These are phyloP conservation scores for Cytospora paraplurivora DNA, from an alignment of 2,329 filamentous ascomycete species.

Conservation along the genomic window DNA sequence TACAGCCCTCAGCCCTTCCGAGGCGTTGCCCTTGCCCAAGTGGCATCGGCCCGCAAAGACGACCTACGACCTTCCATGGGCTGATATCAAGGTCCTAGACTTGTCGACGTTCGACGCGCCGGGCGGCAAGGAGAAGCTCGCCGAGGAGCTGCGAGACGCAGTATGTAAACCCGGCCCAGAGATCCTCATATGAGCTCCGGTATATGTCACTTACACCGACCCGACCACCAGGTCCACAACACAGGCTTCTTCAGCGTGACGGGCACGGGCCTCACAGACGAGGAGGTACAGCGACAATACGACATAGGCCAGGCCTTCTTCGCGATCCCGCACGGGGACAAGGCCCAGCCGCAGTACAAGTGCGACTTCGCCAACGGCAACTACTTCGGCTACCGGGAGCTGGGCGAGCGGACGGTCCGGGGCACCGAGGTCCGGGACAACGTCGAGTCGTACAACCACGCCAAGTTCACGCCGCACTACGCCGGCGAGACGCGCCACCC, in stretches of 20 bases:
- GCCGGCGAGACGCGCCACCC: conserved; percentile 40
- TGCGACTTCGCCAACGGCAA: conserved; percentile 47
- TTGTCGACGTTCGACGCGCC: conserved; percentile 50
- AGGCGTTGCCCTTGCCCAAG: conserved; percentile 30
- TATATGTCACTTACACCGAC: background rate
- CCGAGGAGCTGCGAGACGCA: conserved; percentile 54
- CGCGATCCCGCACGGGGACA: conserved; percentile 49
- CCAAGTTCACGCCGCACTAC: conserved; percentile 50
- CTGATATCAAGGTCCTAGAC: conserved; percentile 57
- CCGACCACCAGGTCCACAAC: conserved; percentile 32
- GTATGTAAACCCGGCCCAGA: conserved; percentile 33
- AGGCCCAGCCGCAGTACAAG: conserved; percentile 49
- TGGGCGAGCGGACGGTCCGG: conserved; percentile 39
- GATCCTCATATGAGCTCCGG: conserved; percentile 29
- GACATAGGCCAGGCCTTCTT: conserved; percentile 57
- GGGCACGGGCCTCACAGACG: conserved; percentile 54
- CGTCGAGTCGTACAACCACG: conserved; percentile 56
- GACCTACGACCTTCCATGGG: conserved; percentile 42
- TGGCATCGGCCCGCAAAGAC: conserved; percentile 38
- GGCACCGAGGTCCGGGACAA: conserved; percentile 45
- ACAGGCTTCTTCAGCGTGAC: conserved; percentile 57
- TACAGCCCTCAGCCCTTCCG: conserved; percentile 18
- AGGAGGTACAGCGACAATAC: conserved; percentile 56
- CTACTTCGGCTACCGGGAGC: conserved; percentile 50
- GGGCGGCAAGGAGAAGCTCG: conserved; percentile 53